Percentiles rank a stretch among this genome's conserved stretches.
phyloP scores from a whole-genome alignment of 495 filamentous ascomycete genomes.

The Chaetomium fimeti region DNA sequence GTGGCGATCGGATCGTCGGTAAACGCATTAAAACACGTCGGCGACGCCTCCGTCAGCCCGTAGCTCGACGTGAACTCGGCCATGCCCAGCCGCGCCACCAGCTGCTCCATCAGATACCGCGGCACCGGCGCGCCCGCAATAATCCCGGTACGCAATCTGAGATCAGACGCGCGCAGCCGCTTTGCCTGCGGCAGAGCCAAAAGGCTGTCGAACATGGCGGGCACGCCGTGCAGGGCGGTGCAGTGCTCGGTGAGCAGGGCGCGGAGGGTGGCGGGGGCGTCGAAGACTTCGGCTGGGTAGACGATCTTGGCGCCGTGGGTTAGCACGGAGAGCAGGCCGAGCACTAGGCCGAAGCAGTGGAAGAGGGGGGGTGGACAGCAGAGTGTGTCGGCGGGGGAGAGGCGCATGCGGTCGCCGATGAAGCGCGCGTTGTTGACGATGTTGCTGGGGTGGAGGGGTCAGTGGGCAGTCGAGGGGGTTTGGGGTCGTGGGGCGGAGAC shows the following conservation, averaged over 20 bases:
- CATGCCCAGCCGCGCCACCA: slow-evolving; percentile 63
- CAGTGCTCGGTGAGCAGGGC: slow-evolving; percentile 63
- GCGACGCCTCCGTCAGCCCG: slow-evolving; percentile 69
- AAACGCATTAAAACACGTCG: slow-evolving; percentile 70
- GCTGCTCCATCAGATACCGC: slow-evolving; percentile 59
- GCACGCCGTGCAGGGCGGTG: slow-evolving; percentile 69
- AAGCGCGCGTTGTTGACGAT: slow-evolving; percentile 69
- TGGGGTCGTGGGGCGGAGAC: slow-evolving; percentile 21
- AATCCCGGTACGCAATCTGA: slow-evolving; percentile 64
- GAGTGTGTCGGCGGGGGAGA: slow-evolving; percentile 61
- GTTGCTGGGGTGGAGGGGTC: slow-evolving; percentile 47
- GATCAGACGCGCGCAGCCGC: slow-evolving; percentile 44
- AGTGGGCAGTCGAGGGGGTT: neutral
- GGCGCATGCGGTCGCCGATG: slow-evolving; percentile 66
- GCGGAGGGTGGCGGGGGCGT: slow-evolving; percentile 55
- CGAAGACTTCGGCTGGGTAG: slow-evolving; percentile 64
- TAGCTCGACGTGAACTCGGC: slow-evolving; percentile 67
- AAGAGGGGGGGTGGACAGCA: slow-evolving; percentile 72
- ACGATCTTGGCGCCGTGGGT: slow-evolving; percentile 67
- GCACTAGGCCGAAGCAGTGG: slow-evolving; percentile 72
- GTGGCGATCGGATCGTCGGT: slow-evolving; percentile 60
- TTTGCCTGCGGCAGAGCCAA: slow-evolving; percentile 53
- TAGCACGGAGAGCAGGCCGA: slow-evolving; percentile 64
- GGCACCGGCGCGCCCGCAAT: slow-evolving; percentile 68
- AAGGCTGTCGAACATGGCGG: slow-evolving; percentile 69